Base-by-base conservation (phyloP, 2,329 filamentous ascomycete species). In the Aspergillus cejpii region DNA sequence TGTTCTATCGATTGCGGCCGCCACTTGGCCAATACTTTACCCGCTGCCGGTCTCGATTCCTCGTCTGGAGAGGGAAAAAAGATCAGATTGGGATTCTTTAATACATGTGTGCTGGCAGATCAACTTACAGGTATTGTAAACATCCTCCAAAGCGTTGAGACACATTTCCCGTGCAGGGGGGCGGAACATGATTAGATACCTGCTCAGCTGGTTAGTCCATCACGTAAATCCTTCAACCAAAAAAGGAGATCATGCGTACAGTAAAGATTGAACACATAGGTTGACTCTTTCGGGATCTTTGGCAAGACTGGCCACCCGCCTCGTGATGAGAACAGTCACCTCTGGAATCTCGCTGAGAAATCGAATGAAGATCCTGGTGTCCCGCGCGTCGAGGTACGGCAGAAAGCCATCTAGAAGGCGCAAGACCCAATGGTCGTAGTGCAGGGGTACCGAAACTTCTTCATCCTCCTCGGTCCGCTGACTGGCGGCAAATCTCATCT, bases 281-380 rank as follows among this genome's bases (percentile, higher is more conserved):
- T 72, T 73, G 38, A 83, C 77, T 38, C 80, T 70, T 56, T 84
- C 80, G 0, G 80, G 80, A 61, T 84, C 80, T 53, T 76, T 74
- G 1, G 80, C 79, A 45, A 84, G 69, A 47, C 74, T 77, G 55
- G 76, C 76, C 27, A 97, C 81, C 39, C 85, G 79, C 37, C 82
- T 75, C 2, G 97, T 74, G 49, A 97, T 81, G 8, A 78, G 75
- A 26, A 73, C 66, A 49, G 82, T 87, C 26, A 98, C 74, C 33
- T 85, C 83, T 0, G 92, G 92, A 26, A 98, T 83, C 66, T 98
- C 92, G 39, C 88, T 90, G 36, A 98, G 71, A 61, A 97, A 94
- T 27, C 92, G 81, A 21, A 94, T 90, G 44, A 98, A 72, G 17
- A 94, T 79, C 65, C 92, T 91, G 37, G 57, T 63, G 63, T 98